Base-by-base conservation (phyloP, 116 monocot species). In the Papilionanthe hybrid region DNA sequence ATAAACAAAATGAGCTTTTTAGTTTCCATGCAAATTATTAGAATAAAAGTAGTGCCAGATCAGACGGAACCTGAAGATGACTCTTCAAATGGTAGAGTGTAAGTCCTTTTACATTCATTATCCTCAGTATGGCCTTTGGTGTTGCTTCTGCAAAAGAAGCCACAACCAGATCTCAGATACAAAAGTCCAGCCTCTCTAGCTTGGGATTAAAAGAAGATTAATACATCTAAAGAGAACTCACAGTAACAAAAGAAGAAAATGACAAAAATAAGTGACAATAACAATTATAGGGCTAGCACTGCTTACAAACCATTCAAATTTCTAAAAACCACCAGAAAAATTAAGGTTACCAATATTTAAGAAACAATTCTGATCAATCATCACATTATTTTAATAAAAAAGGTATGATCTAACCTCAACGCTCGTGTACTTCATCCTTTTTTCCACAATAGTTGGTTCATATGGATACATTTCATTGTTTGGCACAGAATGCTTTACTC, bases 51-150 rank as follows among this genome's bases (percentile, higher is more conserved):
- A 7, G 25, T 49, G 67, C 43, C 23, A 48, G 53, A 50, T 49
- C 23, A 76, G 75, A 86, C 75, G 49, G 58, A 80, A 94, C 94
- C 94, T 94, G 94, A 85, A 94, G 91, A 82, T 94, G 94, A 75
- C 93, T 95, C 89, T 95, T 95, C 67, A 95, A 82, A 83, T 95
- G 95, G 78, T 93, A 95, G 5, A 95, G 93, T 4, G 91, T 95
- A 42, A 95, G 95, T 23, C 95, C 95, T 79, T 91, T 95, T 23
- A 95, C 88, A 79, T 86, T 93, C 95, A 95, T 95, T 9, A 86
- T 78, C 82, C 88, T 91, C 89, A 95, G 81, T 60, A 95, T 90
- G 56, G 86, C 89, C 72, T 95, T 95, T 50, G 91, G 91, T 41
- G 91, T 91, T 78, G 92, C 94, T 85, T 94, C 94, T 94, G 88